Evolutionary conservation across 1,284 basidiomycete genomes (phyloP).

Genomic region (Ganoderma sp.): DNA sequence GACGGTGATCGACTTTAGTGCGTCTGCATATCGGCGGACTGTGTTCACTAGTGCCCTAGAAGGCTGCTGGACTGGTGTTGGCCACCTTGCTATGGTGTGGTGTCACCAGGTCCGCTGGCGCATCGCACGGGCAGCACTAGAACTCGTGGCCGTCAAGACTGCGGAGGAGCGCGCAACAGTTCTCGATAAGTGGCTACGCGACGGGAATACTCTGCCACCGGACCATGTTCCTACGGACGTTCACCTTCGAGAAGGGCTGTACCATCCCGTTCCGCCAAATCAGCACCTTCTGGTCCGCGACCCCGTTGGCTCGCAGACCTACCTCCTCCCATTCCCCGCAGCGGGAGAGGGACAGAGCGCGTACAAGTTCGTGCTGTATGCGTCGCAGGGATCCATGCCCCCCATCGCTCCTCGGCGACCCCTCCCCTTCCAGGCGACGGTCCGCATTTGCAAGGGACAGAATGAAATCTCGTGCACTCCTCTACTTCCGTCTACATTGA

Average conservation of each 20-base stretch:
- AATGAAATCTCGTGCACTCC: conserved; percentile 44
- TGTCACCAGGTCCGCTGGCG: conserved; percentile 96
- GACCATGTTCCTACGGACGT: conserved; percentile 20
- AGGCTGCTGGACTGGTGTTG: conserved; percentile 93
- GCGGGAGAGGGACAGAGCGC: conserved; percentile 21
- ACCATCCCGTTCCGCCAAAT: conserved; percentile 46
- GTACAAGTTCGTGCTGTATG: conserved; percentile 56
- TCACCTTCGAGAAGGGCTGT: conserved; percentile 36
- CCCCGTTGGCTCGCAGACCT: conserved; percentile 51
- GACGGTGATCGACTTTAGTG: conserved; percentile 23
- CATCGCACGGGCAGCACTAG: conserved; percentile 80
- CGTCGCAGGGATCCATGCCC: conserved; percentile 61
- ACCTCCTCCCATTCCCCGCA: conserved; percentile 54
- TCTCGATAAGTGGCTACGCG: conserved; percentile 69
- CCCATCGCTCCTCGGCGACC: conserved; percentile 55
- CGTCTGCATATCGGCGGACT: conserved; percentile 62
- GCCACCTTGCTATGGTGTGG: conserved; percentile 98
- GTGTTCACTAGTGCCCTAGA: conserved; percentile 89
- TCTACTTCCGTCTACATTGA: conserved; percentile 53
- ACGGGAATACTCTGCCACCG: conserved; percentile 55
- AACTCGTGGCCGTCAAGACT: conserved; percentile 54
- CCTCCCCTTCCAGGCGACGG: conserved; percentile 49
- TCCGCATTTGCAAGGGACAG: conserved; percentile 49
- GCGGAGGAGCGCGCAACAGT: conserved; percentile 43
- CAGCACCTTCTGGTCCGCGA: conserved; percentile 50